Conservation (phyloP, 345 rosid species). For the Lepidium didymum region DNA sequence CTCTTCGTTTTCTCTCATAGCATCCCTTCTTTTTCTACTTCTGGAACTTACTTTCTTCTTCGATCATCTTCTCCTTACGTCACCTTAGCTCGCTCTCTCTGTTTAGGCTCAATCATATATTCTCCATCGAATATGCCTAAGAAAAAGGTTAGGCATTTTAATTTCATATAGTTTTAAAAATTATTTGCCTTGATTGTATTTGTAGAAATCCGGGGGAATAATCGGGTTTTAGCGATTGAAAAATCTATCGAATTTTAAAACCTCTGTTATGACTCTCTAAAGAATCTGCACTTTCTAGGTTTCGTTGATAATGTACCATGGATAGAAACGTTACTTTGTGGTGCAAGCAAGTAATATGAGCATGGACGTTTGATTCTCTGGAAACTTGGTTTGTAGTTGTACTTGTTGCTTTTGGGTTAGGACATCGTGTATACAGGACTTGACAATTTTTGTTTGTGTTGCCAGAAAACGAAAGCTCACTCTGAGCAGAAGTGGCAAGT, state of each 20-base stretch:
- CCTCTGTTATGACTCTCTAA: not conserved
- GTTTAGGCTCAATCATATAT: conserved; percentile 1
- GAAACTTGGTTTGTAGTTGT: no score
- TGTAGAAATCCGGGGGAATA: not conserved
- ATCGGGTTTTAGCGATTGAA: not conserved
- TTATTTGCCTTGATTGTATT: not conserved
- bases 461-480: conserved; percentile 33
- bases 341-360: not conserved
- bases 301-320: not conserved
- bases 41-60: conserved; percentile 16
- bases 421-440: not conserved
- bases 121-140: conserved; percentile 31
- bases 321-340: not conserved
- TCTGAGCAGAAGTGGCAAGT: conserved; percentile 32
- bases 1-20: conserved; percentile 17
- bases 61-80: conserved; percentile 28
- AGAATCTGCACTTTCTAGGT: not conserved
- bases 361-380: not conserved
- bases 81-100: conserved; percentile 25
- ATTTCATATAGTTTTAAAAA: not conserved
- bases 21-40: conserved; percentile 4
- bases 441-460: not conserved
- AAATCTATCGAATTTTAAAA: not conserved
- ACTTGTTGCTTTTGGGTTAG: not conserved
- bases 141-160: conserved; percentile 27